Evolutionary conservation across 179 eudicot genomes (phyloP), one percentile per base, ranked within the genome.

Genomic region (Heliamphora pulchella): DNA sequence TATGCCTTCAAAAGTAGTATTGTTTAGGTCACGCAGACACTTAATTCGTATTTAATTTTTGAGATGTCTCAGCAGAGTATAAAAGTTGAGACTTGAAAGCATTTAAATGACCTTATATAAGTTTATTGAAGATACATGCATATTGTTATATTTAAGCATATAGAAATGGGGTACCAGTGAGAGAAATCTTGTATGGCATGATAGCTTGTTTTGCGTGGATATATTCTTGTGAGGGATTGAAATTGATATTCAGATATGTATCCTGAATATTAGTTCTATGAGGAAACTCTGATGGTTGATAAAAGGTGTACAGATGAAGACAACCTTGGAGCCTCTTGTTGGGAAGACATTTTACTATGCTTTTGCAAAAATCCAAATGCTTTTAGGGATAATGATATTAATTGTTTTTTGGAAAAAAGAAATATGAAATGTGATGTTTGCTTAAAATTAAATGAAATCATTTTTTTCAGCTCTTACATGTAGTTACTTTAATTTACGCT

Each of bases 141-240:
- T 54, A 59, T 14, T 11, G 13, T 31, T 74, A 13, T 20, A 20
- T 72, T 72, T 50, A 50, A 17, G 18, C 0, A 4, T 2, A 54
- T 48, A 71, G 18, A 1, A 46, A 70, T 41, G 51, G 50, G 9
- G n/a, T 68, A 15, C 7, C 17, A 14, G 47, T 15, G 51, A 41
- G 59, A 11, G 46, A 51, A 51, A 54, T 44, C 3, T 64, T 7
- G 6, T 57, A 15, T 9, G 51, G 31, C 63, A 63, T 63, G 17
- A 58, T 75, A 8, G 65, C 65, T 74, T 74, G 65, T 74, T 55
- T 31, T 20, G 57, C 57, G 78, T 15, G 14, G 5, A 2, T 74
- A 11, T 51, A 50, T 18, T 71, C 55, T 71, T 41, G 51, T 8
- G 14, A 39, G 20, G 44, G 70, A 68, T 68, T 54, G 63, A 7